Conservation (phyloP, 148 eudicot genomes). For the Agrostemma githago region DNA sequence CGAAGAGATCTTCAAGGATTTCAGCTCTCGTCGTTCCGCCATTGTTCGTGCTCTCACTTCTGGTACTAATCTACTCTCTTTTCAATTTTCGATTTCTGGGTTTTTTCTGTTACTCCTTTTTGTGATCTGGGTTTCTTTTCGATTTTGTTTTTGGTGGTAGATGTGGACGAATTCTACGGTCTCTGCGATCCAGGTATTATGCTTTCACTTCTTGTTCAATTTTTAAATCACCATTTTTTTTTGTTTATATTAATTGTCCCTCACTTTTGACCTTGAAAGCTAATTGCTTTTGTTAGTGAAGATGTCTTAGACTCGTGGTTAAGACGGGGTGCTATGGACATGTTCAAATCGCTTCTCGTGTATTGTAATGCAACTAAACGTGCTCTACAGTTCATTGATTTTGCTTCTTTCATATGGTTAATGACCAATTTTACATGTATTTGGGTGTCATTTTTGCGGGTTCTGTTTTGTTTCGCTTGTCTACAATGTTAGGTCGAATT, state of each 20-base stretch:
- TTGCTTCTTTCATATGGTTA: neutral
- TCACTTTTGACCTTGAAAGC: no score
- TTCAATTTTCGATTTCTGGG: constrained; percentile 9
- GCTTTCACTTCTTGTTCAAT: neutral
- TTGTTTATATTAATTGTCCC: neutral
- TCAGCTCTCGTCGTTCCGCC: constrained; percentile 71
- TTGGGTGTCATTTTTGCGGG: neutral
- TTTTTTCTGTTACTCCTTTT: constrained; percentile 14
- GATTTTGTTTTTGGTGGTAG: constrained; percentile 30
- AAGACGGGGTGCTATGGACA: no score
- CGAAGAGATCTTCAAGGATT: constrained; percentile 98
- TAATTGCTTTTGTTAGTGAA: neutral
- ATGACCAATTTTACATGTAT: neutral
- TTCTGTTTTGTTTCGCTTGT: neutral
- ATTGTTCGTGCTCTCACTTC: constrained; percentile 82
- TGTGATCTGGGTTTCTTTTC: constrained; percentile 33
- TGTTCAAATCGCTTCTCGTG: neutral
- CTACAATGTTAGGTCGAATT: neutral
- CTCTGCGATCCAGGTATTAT: constrained; percentile 87
- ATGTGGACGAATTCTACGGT: constrained; percentile 86
- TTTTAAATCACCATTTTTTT: constrained; percentile 8
- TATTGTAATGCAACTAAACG: neutral
- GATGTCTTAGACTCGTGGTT: neutral
- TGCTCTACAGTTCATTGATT: neutral
- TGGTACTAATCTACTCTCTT: constrained; percentile 7